Percentiles rank a stretch among this genome's conserved stretches.
Evolutionary conservation across 345 rosid species (phyloP).

Genomic region (Mercurialis annua): DNA sequence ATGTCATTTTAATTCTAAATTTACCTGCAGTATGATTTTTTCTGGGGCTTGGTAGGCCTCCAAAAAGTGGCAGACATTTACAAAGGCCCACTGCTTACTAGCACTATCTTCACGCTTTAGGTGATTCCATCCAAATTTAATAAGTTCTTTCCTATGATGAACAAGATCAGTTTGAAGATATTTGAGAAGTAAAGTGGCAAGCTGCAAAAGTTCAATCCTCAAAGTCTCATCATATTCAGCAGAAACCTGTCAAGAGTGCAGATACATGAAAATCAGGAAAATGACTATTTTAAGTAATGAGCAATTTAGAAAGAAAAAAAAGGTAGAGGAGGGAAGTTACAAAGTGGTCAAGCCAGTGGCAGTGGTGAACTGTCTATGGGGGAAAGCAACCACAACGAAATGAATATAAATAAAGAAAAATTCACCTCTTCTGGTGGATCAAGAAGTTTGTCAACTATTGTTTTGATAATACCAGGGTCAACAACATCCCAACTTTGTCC

Average conservation of each 20-base stretch:
- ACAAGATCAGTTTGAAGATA: conserved; percentile 94
- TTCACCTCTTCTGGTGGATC: conserved; percentile 99
- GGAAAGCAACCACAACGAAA: not conserved
- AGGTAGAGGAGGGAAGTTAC: not conserved
- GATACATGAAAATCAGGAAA: conserved; percentile 13
- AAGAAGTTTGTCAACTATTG: conserved; percentile 95
- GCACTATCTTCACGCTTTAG: conserved; percentile 99
- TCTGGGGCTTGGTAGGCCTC: conserved; percentile 99
- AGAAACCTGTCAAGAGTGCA: conserved; percentile 59
- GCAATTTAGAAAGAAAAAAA: not conserved
- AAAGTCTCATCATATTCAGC: conserved; percentile 96
- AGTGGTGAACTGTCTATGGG: too few species aligned
- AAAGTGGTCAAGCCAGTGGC: too few species aligned
- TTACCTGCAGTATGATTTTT: conserved; percentile 96
- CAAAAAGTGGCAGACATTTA: conserved; percentile 96
- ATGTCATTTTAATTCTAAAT: conserved; percentile 3
- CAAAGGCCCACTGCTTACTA: conserved; percentile 99
- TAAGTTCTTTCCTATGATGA: conserved; percentile 95
- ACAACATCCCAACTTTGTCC: conserved; percentile 92
- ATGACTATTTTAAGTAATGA: not conserved
- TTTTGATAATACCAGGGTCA: conserved; percentile 79
- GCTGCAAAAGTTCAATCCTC: conserved; percentile 96
- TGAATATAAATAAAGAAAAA: not conserved
- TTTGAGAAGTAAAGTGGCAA: conserved; percentile 94
- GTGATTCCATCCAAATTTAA: conserved; percentile 99